Evolutionary conservation across 495 filamentous ascomycete genomes (phyloP), one percentile per base, ranked within the genome.

Genomic region (Hyphodiscus hymeniophilus): DNA sequence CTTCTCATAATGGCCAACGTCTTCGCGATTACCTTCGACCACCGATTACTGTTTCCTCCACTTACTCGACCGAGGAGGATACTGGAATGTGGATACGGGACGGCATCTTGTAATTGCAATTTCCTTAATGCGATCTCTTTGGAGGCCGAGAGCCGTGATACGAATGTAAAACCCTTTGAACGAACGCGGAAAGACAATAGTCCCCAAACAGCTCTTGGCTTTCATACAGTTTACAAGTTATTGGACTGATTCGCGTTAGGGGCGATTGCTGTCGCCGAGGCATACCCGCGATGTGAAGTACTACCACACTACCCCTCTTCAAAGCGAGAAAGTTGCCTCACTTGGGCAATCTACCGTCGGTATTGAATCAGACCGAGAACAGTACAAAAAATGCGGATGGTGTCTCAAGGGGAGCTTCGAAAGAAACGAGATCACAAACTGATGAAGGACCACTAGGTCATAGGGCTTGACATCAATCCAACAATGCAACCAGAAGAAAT

Each of bases 391-490:
- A 21, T 20, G 20, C 8, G 31, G 41, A 44, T 13, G 13, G 13
- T n/a, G n/a, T n/a, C n/a, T n/a, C n/a, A n/a, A n/a, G n/a, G n/a
- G n/a, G n/a, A n/a, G n/a, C n/a, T n/a, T n/a, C n/a, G n/a, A n/a
- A n/a, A n/a, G n/a, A n/a, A n/a, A n/a, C n/a, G n/a, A n/a, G n/a
- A n/a, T 36, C 6, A 21, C 38, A 21, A 21, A 40, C 20, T 11
- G 16, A 20, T 20, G 20, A 20, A 15, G 13, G 3, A 1, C 3
- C 3, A 10, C 34, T 59, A 94, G 87, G 86, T 92, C 17, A 79
- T 84, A 56, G 87, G 86, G 26, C 69, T 94, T 58, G 87, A 94
- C 61, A 81, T 91, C 52, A 81, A 77, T 57, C 84, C 85, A 44
- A 81, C 85, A 56, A 76, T 84, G 72, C 74, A 74, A 51, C 82